Evolutionary conservation across 805 yeast species (phyloP), one percentile per base, ranked within the genome.

Genomic region (Kuraishia cidri): DNA sequence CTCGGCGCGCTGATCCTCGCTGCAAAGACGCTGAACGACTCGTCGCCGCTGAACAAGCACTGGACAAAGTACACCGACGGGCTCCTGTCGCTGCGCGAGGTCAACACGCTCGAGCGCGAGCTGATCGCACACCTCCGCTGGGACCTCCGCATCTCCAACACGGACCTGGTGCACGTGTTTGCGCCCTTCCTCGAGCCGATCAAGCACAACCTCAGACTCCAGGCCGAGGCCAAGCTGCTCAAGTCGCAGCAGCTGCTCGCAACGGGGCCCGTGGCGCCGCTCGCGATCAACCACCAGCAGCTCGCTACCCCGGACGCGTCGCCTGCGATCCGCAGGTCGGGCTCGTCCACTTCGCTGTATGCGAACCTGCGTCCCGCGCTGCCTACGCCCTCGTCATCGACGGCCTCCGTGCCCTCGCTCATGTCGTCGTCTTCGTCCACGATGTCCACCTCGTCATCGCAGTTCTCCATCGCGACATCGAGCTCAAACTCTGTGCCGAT

Each of bases 61-160:
- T 90, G 98, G 98, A 79, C 95, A 4, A 69, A 75, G 38, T 88
- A 90, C 63, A 88, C 97, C 3, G 79, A 80, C 51, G 97, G 97
- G 1, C 65, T 92, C 27, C 69, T 90, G 38, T 52, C 77, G 7
- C 61, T 83, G 24, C 66, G 66, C 15, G 97, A 90, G 49, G 86
- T 92, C 34, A 92, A 90, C 57, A 76, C 87, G 42, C 82, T 94
- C 48, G 98, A 90, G 60, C 69, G 88, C 43, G 97, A 90, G 59
- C 64, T 92, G 46, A 73, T 90, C 31, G 73, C 71, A 31, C 75
- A 85, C 40, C 69, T 90, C 37, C 80, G 85, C 46, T 90, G 97
- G 97, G 78, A 85, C 47, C 65, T 92, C 30, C 65, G 72, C 17
- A 76, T 92, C 31, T 60, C 73, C 20, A 77, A 76, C 42, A 68